These are phyloP conservation scores for Draba incana DNA, from an alignment of 345 rosid genomes.

Conservation along the genomic window DNA sequence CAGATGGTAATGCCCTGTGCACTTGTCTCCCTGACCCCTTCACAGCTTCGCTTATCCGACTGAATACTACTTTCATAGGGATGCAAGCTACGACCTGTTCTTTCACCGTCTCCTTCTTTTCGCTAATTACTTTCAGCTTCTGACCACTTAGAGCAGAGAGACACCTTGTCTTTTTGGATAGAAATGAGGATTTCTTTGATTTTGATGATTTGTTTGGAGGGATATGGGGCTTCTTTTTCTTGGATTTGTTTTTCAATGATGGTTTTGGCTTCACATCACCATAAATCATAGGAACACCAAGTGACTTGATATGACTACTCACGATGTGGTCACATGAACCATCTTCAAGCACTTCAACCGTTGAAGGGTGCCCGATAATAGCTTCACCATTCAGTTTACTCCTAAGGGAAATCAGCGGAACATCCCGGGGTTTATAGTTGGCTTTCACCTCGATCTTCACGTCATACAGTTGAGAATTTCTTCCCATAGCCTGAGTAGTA, in stretches of 20 bases:
- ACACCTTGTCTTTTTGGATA: constrained; percentile 74
- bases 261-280: constrained; percentile 32
- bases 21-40: constrained; percentile 62
- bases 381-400: constrained; percentile 83
- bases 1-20: constrained; percentile 41
- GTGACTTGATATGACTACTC: constrained; percentile 36
- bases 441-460: constrained; percentile 76
- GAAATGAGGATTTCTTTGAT: constrained; percentile 51
- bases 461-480: constrained; percentile 59
- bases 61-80: constrained; percentile 85
- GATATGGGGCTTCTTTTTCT: constrained; percentile 29
- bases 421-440: constrained; percentile 65
- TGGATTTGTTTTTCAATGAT: constrained; percentile 33
- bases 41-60: constrained; percentile 88
- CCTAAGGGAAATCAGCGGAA: constrained; percentile 88
- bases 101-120: constrained; percentile 50
- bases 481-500: constrained; percentile 41
- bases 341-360: constrained; percentile 60
- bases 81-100: constrained; percentile 72
- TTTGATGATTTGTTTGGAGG: constrained; percentile 42
- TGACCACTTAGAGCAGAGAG: constrained; percentile 75
- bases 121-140: constrained; percentile 46
- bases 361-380: constrained; percentile 78
- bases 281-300: constrained; percentile 36
- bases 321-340: constrained; percentile 45